These are phyloP conservation scores for Puccinia horiana DNA, from an alignment of 1,284 basidiomycete genomes.

Conservation along the genomic window DNA sequence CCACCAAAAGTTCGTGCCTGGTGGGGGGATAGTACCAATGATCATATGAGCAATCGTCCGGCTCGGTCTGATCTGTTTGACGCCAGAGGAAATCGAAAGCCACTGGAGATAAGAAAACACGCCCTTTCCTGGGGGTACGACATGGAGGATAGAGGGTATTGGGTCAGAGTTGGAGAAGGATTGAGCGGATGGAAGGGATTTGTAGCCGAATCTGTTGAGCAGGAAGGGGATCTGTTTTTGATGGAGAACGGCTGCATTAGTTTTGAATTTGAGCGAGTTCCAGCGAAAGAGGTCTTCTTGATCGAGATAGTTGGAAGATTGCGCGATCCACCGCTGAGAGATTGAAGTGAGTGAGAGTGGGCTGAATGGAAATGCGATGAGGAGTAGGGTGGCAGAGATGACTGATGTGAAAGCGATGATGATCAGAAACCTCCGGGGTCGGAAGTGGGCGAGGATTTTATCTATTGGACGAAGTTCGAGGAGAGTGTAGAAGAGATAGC, in stretches of 20 bases:
- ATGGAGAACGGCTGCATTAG: background rate
- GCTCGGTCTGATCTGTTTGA: constrained; percentile 31
- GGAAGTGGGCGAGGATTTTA: constrained; percentile 16
- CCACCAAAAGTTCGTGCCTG: constrained; percentile 47
- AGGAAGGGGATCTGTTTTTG: constrained; percentile 39
- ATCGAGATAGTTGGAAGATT: background rate
- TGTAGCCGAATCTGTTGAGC: constrained; percentile 45
- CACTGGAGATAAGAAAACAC: constrained; percentile 45
- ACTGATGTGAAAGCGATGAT: constrained; percentile 14
- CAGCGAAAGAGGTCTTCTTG: constrained; percentile 34
- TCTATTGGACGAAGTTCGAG: constrained; percentile 23
- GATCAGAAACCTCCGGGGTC: constrained; percentile 9
- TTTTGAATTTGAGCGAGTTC: background rate
- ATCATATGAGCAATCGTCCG: constrained; percentile 47
- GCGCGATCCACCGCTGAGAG: background rate
- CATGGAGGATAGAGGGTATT: constrained; percentile 41
- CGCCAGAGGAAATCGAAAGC: constrained; percentile 40
- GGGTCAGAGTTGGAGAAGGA: constrained; percentile 25
- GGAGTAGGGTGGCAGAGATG: constrained; percentile 10
- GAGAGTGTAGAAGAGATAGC: constrained; percentile 1
- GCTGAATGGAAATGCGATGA: background rate
- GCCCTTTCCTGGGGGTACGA: constrained; percentile 45
- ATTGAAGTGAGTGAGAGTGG: background rate
- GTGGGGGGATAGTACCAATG: constrained; percentile 15
- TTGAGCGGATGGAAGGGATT: constrained; percentile 8